Evolutionary conservation across 2,329 filamentous ascomycete genomes (phyloP).

Genomic region (Pseudocercospora musae): DNA sequence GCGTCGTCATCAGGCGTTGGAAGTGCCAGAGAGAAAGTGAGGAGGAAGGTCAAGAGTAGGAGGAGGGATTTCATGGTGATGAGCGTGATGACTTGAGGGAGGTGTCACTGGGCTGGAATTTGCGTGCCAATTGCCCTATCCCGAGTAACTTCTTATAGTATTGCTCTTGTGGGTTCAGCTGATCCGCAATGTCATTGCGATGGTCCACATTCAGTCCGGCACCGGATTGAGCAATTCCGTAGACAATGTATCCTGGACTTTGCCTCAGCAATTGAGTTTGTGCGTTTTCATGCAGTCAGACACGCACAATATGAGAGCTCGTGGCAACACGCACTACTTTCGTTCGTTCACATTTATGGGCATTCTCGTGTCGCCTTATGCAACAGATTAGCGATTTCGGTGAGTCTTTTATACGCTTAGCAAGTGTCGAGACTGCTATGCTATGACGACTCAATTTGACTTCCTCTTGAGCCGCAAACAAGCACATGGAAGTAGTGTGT

Average conservation of each 20-base stretch:
- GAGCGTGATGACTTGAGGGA: background rate
- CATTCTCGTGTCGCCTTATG: background rate
- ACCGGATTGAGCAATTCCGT: background rate
- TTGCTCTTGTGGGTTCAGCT: too few species aligned
- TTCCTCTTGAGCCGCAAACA: background rate
- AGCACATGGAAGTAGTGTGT: background rate
- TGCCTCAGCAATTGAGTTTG: background rate
- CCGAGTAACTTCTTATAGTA: too few species aligned
- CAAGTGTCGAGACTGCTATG: background rate
- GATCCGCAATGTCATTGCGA: too few species aligned
- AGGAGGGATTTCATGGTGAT: background rate
- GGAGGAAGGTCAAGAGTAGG: background rate
- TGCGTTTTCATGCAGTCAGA: background rate
- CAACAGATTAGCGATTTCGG: too few species aligned
- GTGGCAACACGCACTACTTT: background rate
- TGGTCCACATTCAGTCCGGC: too few species aligned
- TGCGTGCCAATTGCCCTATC: too few species aligned
- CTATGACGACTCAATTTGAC: background rate
- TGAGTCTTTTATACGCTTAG: too few species aligned
- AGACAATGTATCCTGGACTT: background rate
- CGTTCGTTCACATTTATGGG: background rate
- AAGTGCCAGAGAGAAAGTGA: background rate
- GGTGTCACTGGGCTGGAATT: too few species aligned
- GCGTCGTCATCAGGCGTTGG: background rate
- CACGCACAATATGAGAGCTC: background rate